Percentiles rank a stretch among this genome's conserved stretches.
These are phyloP conservation scores for Barbatosphaeria neglecta DNA, from an alignment of 495 filamentous ascomycete species.

Conservation along the genomic window DNA sequence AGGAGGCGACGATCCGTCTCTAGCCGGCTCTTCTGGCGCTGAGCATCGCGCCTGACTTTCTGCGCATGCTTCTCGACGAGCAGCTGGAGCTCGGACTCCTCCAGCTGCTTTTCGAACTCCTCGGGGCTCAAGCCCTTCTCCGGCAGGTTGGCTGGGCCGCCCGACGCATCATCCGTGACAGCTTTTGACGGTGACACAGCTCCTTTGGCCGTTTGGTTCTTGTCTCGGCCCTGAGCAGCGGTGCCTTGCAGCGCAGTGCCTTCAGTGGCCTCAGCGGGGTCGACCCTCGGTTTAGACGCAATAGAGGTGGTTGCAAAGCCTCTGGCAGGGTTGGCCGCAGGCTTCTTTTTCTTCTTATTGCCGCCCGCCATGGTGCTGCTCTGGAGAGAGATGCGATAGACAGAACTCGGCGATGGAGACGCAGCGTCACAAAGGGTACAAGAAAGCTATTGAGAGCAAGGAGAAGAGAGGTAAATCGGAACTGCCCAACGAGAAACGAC, in stretches of 20 bases:
- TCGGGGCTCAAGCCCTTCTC: conserved; percentile 57
- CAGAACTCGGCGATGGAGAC: neutral
- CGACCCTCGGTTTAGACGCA: conserved; percentile 56
- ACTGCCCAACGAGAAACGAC: conserved; percentile 1
- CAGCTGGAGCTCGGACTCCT: conserved; percentile 69
- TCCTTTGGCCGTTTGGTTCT: conserved; percentile 1
- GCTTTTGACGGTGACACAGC: conserved; percentile 21
- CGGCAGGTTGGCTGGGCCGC: conserved; percentile 21
- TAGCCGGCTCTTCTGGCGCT: conserved; percentile 56
- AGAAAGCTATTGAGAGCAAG: neutral
- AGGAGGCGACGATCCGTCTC: conserved; percentile 71
- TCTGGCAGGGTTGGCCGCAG: conserved; percentile 68
- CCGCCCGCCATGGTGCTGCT: conserved; percentile 54
- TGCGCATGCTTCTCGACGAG: conserved; percentile 69
- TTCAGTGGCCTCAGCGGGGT: conserved; percentile 25
- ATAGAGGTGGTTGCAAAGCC: conserved; percentile 88
- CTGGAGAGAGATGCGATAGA: neutral
- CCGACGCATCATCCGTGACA: conserved; percentile 15
- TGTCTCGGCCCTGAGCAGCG: conserved; percentile 9
- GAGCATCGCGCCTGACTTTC: conserved; percentile 55
- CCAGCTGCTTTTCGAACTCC: conserved; percentile 72
- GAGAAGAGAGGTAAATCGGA: conserved; percentile 1
- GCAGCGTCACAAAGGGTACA: too few species aligned
- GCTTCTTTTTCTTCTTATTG: conserved; percentile 80
- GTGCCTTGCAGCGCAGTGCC: conserved; percentile 13